Base-by-base conservation (phyloP, 163 green algal species). In the Volvox carteri region DNA sequence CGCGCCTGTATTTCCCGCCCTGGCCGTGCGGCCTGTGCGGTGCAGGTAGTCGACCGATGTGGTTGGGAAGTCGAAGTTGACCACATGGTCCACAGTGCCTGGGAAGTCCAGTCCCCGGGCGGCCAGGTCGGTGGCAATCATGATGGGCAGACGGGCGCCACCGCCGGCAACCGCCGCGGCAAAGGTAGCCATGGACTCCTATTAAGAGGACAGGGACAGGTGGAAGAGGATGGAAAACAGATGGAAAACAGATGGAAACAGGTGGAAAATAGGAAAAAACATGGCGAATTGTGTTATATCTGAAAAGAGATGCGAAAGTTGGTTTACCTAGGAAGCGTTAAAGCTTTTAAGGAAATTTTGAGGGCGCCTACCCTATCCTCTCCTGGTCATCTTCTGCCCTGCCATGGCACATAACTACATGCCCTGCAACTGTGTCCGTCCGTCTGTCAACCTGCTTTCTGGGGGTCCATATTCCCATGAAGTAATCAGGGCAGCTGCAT, bases 51-150 rank as follows among this genome's bases (percentile, higher is more conserved):
- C 98, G 33, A 96, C 88, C 1, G 88, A 56, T 37, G 74, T 94
- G 39, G 25, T 89, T 0, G 98, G 98, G 83, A 99, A 99, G 93
- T 99, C 98, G 93, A 99, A 99, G 92, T 99, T 99, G 85, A 99
- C 85, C 9, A 99, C 96, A 87, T 99, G 96, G 91, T 99, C 96
- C 1, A 99, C 97, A 48, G 73, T 83, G 16, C 92, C 95, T 0
- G 96, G 93, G 60, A 99, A 97, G 90, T 98, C 96, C 46, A 98
- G 87, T 16, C 97, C 97, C 56, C 96, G 94, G 11, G 98, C 98
- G 0, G 98, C 98, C 39, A 99, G 92, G 93, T 99, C 98, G 12
- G 97, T 98, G 90, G 94, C 97, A 54, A 99, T 96, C 79, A 99
- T 95, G 42, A 99, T 62, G 60, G 65, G 60, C 25, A 62, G 86